These are phyloP conservation scores for Cynara cardunculus DNA, from an alignment of 129 eudicot genomes.

Conservation along the genomic window DNA sequence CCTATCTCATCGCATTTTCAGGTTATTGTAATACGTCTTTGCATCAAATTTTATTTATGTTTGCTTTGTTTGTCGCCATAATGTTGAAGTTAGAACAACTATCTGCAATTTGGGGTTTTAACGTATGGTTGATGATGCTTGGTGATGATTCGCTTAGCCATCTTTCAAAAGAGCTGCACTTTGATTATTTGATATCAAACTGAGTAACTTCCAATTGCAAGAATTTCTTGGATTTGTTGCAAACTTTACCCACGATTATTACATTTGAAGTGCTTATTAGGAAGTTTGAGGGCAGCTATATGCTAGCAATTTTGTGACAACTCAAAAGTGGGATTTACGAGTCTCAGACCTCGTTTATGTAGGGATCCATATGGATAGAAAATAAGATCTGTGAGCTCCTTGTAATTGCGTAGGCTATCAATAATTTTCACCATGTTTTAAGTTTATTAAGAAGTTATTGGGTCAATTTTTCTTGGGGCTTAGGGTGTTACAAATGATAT, in stretches of 20 bases:
- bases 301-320: neutral
- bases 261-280: neutral
- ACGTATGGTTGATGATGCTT: neutral
- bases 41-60: neutral
- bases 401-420: too few relatives aligned
- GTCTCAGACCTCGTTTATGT: neutral
- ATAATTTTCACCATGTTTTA: too few relatives aligned
- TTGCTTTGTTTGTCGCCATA: neutral
- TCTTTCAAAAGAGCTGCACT: neutral
- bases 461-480: neutral
- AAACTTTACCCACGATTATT: neutral
- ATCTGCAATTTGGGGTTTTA: neutral
- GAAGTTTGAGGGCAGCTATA: neutral
- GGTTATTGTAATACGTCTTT: conserved; percentile 30
- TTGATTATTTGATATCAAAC: neutral
- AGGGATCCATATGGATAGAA: neutral
- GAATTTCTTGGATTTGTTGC: neutral
- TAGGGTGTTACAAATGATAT: neutral
- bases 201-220: neutral
- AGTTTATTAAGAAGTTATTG: neutral
- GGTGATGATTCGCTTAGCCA: neutral
- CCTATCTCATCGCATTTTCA: conserved; percentile 60
- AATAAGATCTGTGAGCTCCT: too few relatives aligned
- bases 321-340: neutral
- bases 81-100: neutral